Evolutionary conservation across 2,329 filamentous ascomycete genomes (phyloP).

Genomic region (Trichoderma sp.): DNA sequence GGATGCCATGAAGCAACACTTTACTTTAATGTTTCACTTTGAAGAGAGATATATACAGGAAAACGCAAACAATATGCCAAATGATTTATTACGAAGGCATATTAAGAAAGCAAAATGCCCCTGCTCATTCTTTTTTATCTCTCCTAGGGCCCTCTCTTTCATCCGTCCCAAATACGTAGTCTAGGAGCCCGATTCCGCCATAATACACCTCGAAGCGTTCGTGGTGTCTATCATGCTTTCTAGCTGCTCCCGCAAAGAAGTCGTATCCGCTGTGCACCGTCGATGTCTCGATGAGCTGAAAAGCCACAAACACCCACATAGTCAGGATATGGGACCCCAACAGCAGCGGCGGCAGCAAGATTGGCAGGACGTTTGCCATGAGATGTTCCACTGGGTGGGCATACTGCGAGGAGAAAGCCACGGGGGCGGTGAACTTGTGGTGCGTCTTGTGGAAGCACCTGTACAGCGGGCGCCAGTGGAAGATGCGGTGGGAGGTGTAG

Average conservation of each 20-base stretch:
- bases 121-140: background rate
- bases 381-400: conserved; percentile 58
- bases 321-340: conserved; percentile 51
- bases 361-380: conserved; percentile 52
- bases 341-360: conserved; percentile 48
- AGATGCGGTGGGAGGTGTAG: conserved; percentile 54
- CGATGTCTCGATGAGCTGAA: conserved; percentile 50
- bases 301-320: conserved; percentile 49
- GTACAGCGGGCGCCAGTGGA: conserved; percentile 51
- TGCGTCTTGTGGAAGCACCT: conserved; percentile 54
- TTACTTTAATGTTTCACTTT: background rate
- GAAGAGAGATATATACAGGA: background rate
- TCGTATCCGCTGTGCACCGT: conserved; percentile 59
- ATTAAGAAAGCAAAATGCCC: background rate
- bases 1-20: background rate
- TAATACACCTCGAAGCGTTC: conserved; percentile 56
- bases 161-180: conserved; percentile 51
- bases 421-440: conserved; percentile 55
- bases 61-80: background rate
- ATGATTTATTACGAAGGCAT: background rate
- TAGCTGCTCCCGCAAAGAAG: conserved; percentile 47
- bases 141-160: conserved; percentile 25
- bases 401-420: conserved; percentile 55
- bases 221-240: conserved; percentile 56
- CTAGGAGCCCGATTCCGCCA: conserved; percentile 51